phyloP scores from a whole-genome alignment of 2,329 filamentous ascomycete genomes.

The Aspergillus melleus region DNA sequence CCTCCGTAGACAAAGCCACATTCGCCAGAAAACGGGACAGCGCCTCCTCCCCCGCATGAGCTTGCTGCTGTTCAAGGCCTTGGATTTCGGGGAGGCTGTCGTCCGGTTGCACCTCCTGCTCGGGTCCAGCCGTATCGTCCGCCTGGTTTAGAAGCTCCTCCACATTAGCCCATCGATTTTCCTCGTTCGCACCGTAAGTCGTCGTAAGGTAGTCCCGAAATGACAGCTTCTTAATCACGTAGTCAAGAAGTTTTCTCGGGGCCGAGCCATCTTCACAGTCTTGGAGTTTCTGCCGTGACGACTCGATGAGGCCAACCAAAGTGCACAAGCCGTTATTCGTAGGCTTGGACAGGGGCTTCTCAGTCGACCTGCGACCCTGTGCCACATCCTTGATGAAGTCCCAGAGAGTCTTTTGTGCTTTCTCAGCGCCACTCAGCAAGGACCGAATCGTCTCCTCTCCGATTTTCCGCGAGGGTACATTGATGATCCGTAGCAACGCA shows the following conservation, averaged over 20 bases:
- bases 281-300: constrained; percentile 55
- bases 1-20: constrained; percentile 79
- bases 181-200: constrained; percentile 71
- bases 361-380: constrained; percentile 52
- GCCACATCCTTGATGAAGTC: constrained; percentile 62
- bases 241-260: constrained; percentile 53
- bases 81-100: constrained; percentile 66
- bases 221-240: constrained; percentile 63
- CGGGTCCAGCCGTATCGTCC: constrained; percentile 62
- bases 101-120: constrained; percentile 54
- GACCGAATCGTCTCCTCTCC: constrained; percentile 75
- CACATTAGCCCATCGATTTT: constrained; percentile 82
- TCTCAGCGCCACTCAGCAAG: constrained; percentile 75
- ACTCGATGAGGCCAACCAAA: constrained; percentile 62
- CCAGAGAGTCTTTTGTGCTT: constrained; percentile 71
- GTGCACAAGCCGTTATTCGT: constrained; percentile 58
- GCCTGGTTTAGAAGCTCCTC: constrained; percentile 83
- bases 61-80: constrained; percentile 62
- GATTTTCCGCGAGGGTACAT: constrained; percentile 76
- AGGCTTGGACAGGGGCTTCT: constrained; percentile 56
- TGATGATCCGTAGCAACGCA: constrained; percentile 78
- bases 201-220: constrained; percentile 74
- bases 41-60: constrained; percentile 57
- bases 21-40: constrained; percentile 85
- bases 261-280: constrained; percentile 42